Conservation (phyloP, 352 stramenopile species). For the Thalassiosira hispida region DNA sequence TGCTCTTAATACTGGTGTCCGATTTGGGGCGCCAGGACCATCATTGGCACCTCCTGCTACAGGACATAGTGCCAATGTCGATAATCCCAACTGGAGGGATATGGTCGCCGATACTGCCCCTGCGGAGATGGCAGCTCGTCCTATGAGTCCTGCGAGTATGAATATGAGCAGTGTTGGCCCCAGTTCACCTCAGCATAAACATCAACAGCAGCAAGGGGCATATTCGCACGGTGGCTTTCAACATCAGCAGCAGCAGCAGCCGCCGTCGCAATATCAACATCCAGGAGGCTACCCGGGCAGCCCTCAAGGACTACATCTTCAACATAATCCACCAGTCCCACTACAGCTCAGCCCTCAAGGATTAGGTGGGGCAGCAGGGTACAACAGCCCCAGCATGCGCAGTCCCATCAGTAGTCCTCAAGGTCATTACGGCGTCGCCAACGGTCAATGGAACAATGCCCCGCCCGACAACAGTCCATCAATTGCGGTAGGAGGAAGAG, state of each 20-base stretch:
- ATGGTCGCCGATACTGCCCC: constrained; percentile 3
- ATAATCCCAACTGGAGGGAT: neutral
- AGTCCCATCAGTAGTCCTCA: neutral
- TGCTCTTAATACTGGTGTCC: too few relatives aligned
- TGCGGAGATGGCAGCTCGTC: neutral
- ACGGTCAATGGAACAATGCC: too few relatives aligned
- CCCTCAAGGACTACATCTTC: neutral
- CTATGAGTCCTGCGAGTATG: neutral
- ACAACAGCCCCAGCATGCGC: neutral
- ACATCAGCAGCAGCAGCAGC: neutral
- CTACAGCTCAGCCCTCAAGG: neutral
- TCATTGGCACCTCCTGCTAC: too few relatives aligned
- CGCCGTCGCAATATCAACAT: neutral
- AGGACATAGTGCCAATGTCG: too few relatives aligned
- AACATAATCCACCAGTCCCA: neutral
- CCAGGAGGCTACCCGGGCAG: neutral
- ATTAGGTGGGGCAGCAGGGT: too few relatives aligned
- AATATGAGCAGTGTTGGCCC: neutral
- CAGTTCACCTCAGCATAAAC: neutral
- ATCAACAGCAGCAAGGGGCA: neutral
- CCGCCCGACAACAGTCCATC: too few relatives aligned
- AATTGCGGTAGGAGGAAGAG: too few relatives aligned
- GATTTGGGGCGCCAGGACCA: too few relatives aligned
- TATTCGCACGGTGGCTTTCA: neutral
- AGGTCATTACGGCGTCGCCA: neutral